Base-by-base conservation (phyloP, 2,329 filamentous ascomycete species). In the Fusarium guadeloupense region DNA sequence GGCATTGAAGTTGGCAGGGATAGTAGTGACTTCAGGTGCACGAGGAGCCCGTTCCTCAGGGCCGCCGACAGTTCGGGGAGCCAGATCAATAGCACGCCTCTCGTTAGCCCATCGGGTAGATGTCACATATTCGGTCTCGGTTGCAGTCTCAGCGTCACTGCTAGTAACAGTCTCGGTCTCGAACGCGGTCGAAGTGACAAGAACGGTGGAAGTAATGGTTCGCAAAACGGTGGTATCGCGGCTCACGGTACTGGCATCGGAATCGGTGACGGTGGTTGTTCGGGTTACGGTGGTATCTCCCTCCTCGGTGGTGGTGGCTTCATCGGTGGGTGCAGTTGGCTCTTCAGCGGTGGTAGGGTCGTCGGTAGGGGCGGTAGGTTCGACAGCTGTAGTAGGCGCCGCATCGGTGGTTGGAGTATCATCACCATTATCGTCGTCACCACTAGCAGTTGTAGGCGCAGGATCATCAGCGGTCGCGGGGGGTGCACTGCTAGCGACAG, bases 121-220 rank as follows among this genome's bases (percentile, higher is more conserved):
- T 1, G 77, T 78, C 43, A 67, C 65, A 39, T 72, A 78, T 37
- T 73, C 64, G 20, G 69, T 76, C 35, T 53, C 69, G 9, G 77
- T 78, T 30, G 76, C 75, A 12, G 74, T 76, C 6, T 73, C 67
- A 28, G 68, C 69, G 44, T 74, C 70, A 49, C 61, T 69, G 52
- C 66, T 72, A 44, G 77, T 78, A 48, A 77, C 70, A 47, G 76
- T 78, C 17, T 62, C 68, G 30, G 76, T 79, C 40, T 66, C 59
- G 58, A 77, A 75, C 37, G 59, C 60, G 41, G 75, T 78, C 12
- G 64, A 67, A 19, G 75, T 77, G 19, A 76, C 64, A 43, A 74
- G 40, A 16, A 75, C 66, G 31, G 76, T 77, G 6, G 72, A 68
- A 23, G 71, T 70, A 23, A 71, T 52, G 5, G 69, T 71, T 30